Evolutionary conservation across 768 basidiomycete genomes (phyloP), one percentile per base, ranked within the genome.

Genomic region (Leccinum broughii): DNA sequence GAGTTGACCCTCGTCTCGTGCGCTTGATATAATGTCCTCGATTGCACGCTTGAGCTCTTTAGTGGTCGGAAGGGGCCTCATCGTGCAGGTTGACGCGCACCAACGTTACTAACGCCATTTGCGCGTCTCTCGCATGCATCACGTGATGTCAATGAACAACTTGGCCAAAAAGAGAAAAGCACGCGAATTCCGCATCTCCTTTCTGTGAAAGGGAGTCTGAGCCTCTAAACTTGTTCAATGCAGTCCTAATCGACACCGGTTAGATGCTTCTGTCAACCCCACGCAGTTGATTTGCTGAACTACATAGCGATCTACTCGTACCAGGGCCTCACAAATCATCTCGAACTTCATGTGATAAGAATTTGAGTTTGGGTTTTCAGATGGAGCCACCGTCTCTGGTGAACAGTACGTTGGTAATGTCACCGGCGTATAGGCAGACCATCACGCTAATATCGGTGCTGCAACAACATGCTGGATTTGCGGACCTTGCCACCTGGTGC

Each of bases 1-100:
- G 39, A 72, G 64, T 54, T 44, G 62, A 56, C 58, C 64, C 3
- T 72, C 55, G n/a, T 62, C 57, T 39, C 54, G 64, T 52, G 72
- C 73, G 46, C 59, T 55, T 20, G 64, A 58, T 15, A 72, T 56
- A n/a, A 72, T 58, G 52, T 60, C 64, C 8, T 64, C 55, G 17
- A 72, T 65, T 1, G 62, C 65, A 32, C n/a, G 22, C 17, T 69
- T 44, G 56, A 74, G 59, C 2, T 64, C 58, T 20, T 63, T 11
- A 24, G 51, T 59, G 26, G 50, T 56, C 2, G 71, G 72, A 44
- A 59, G 48, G 44, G 62, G 7, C 65, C 62, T 70, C 17, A 4
- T 41, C 4, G 41, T 41, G 9, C 17, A 39, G 9, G 41, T 41
- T n/a, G 41, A 41, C 17, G 41, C 41, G 41, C 41, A n/a, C 3